These are phyloP conservation scores for Vanilla planifolia DNA, from an alignment of 106 monocot species.

Conservation along the genomic window DNA sequence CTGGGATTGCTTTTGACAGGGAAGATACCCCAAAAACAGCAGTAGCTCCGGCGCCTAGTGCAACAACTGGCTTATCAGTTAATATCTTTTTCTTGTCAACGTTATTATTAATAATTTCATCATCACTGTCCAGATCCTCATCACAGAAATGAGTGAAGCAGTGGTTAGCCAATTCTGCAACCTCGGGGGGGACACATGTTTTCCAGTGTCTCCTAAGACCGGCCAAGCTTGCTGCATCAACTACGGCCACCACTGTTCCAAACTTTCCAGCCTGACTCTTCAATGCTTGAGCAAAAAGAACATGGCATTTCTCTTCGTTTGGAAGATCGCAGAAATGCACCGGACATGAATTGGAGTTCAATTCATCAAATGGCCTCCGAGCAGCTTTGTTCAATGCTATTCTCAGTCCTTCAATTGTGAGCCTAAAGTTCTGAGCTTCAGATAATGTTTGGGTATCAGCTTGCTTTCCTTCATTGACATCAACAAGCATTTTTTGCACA, in stretches of 20 bases:
- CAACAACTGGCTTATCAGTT: slow-evolving; percentile 60
- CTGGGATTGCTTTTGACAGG: slow-evolving; percentile 61
- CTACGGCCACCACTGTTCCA: slow-evolving; percentile 74
- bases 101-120: slow-evolving; percentile 7
- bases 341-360: slow-evolving; percentile 5
- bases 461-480: slow-evolving; percentile 28
- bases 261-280: slow-evolving; percentile 50
- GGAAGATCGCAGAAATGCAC: slow-evolving; percentile 51
- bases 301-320: slow-evolving; percentile 66
- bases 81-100: slow-evolving; percentile 33
- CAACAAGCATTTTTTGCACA: slow-evolving; percentile 44
- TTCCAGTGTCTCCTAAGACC: slow-evolving; percentile 84
- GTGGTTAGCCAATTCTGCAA: slow-evolving; percentile 30
- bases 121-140: slow-evolving; percentile 11
- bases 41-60: slow-evolving; percentile 81
- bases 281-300: slow-evolving; percentile 54
- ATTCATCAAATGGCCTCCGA: slow-evolving; percentile 28
- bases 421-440: slow-evolving; percentile 42
- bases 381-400: slow-evolving; percentile 58
- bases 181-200: slow-evolving; percentile 49
- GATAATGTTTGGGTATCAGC: slow-evolving; percentile 31
- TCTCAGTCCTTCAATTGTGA: slow-evolving; percentile 50
- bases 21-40: slow-evolving; percentile 75
- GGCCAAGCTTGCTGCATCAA: slow-evolving; percentile 62
- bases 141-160: slow-evolving; percentile 23